Percentiles rank a stretch among this genome's conserved stretches.
phyloP scores from a whole-genome alignment of 345 rosid genomes.

The Citrus hindsii region DNA sequence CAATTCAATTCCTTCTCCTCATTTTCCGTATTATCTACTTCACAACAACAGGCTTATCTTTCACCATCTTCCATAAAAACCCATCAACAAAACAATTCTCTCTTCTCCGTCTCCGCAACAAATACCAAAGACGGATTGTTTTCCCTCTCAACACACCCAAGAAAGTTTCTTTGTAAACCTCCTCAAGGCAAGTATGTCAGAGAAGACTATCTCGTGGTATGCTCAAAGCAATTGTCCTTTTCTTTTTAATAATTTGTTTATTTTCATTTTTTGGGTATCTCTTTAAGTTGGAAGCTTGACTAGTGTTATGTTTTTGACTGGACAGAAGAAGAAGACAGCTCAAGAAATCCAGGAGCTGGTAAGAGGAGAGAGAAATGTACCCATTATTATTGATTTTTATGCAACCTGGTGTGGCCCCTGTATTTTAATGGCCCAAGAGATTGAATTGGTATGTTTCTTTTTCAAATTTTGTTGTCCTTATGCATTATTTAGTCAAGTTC shows the following conservation, averaged over 20 bases:
- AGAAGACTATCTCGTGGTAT: slow-evolving; percentile 91
- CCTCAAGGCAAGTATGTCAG: slow-evolving; percentile 71
- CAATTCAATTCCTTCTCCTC: slow-evolving; percentile 31
- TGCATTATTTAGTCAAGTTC: neutral
- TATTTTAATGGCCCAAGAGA: slow-evolving; percentile 89
- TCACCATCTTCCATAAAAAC: slow-evolving; percentile 24
- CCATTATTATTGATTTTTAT: slow-evolving; percentile 80
- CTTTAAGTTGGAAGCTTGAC: slow-evolving; percentile 8
- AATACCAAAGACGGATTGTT: slow-evolving; percentile 25
- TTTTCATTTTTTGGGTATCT: neutral
- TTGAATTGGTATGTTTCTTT: slow-evolving; percentile 63
- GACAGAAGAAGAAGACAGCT: slow-evolving; percentile 70
- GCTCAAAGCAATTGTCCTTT: neutral
- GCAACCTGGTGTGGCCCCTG: slow-evolving; percentile 99
- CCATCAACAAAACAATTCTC: slow-evolving; percentile 22
- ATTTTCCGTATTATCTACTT: neutral
- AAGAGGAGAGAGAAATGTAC: slow-evolving; percentile 76
- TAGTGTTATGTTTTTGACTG: slow-evolving; percentile 1
- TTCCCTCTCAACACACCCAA: slow-evolving; percentile 46
- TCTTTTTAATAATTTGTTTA: neutral
- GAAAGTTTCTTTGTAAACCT: slow-evolving; percentile 68
- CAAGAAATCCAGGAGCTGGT: slow-evolving; percentile 79
- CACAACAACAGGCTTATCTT: neutral
- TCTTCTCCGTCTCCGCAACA: slow-evolving; percentile 24
- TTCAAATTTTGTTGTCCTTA: neutral